Conservation (phyloP, 2,329 filamentous ascomycete genomes). For the Epichloe elymi region DNA sequence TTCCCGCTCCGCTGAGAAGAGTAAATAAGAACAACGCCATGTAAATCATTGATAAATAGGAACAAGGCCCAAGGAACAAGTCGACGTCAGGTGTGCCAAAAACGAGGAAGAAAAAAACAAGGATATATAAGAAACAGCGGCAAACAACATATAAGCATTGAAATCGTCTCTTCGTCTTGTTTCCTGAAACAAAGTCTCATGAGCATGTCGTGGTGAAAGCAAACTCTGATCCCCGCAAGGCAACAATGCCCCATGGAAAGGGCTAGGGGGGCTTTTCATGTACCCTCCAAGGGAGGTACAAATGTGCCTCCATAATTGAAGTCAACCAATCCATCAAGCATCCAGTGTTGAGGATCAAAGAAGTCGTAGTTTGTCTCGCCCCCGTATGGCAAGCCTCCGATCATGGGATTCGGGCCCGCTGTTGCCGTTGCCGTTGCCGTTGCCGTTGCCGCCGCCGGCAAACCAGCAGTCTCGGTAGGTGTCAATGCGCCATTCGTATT, state of each 20-base stretch:
- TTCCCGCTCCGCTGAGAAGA: no score
- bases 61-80: no score
- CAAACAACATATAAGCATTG: no score
- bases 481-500: conserved; percentile 39
- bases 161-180: no score
- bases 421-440: no score
- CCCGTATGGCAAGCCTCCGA: conserved; percentile 40
- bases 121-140: no score
- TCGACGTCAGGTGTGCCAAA: no score
- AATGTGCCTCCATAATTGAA: conserved; percentile 54
- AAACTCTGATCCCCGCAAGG: not conserved
- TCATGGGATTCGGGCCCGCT: conserved; percentile 30
- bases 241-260: not conserved
- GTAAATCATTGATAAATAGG: no score
- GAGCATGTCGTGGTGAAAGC: no score
- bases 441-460: conserved; percentile 21
- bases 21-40: no score
- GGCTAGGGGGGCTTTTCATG: conserved; percentile 16
- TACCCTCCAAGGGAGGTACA: conserved; percentile 39
- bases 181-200: no score
- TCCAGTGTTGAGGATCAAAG: conserved; percentile 88
- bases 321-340: conserved; percentile 73
- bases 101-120: no score
- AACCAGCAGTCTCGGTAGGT: conserved; percentile 30
- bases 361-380: conserved; percentile 67